phyloP scores from a whole-genome alignment of 352 stramenopile genomes.

The Peronospora belbahrii region DNA sequence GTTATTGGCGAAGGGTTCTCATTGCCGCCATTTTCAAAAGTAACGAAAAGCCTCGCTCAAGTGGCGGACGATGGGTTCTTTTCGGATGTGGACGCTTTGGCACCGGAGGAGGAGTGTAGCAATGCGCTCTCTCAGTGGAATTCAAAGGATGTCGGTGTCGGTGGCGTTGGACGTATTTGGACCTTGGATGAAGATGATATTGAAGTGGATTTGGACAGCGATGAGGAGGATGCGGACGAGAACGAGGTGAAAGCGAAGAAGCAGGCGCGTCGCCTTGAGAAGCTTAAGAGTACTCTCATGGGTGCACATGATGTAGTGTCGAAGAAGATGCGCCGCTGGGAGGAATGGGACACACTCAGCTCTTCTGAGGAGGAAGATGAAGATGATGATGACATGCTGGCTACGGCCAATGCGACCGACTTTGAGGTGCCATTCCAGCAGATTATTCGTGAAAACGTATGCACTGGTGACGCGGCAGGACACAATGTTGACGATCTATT shows the following conservation, averaged over 20 bases:
- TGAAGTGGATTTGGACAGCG: constrained; percentile 58
- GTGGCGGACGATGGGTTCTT: constrained; percentile 70
- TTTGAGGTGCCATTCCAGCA: constrained; percentile 58
- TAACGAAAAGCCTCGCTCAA: constrained; percentile 53
- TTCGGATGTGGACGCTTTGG: constrained; percentile 32
- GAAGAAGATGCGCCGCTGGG: constrained; percentile 51
- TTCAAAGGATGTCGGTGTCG: constrained; percentile 52
- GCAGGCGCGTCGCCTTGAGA: constrained; percentile 36
- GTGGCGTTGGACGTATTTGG: constrained; percentile 69
- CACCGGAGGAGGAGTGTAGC: constrained; percentile 6
- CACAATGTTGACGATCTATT: constrained; percentile 87
- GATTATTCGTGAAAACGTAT: constrained; percentile 79
- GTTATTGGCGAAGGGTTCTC: constrained; percentile 70
- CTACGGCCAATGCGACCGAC: constrained; percentile 25
- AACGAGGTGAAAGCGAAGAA: constrained; percentile 23
- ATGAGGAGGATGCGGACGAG: constrained; percentile 44
- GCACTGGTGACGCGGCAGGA: constrained; percentile 57
- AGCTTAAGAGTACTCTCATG: constrained; percentile 66
- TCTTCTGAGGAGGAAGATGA: constrained; percentile 75
- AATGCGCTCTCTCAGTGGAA: constrained; percentile 39
- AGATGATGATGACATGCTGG: constrained; percentile 44
- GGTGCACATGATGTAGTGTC: constrained; percentile 54
- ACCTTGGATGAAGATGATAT: constrained; percentile 81
- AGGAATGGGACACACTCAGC: constrained; percentile 74
- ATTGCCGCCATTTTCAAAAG: constrained; percentile 66